Base-by-base conservation (phyloP, 73 alveolate genomes). In the Paramecium primaurelia region DNA sequence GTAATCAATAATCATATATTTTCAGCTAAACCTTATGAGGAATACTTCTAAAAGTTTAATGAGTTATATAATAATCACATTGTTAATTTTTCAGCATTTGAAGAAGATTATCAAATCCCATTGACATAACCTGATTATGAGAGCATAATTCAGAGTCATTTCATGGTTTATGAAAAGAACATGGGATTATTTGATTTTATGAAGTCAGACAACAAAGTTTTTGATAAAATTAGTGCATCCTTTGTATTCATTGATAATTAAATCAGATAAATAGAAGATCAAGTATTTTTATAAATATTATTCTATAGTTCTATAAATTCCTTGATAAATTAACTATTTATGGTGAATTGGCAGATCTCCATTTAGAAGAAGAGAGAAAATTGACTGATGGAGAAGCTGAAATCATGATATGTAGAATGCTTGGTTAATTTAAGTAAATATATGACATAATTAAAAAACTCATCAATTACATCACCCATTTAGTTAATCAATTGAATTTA, bases 361-460 rank as follows among this genome's bases (percentile, higher is more conserved):
- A 92, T 69, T 95, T 93, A 64, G 95, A 94, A 16, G 96, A 93
- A 28, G 96, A 86, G n/a, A 95, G 92, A 47, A 93, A 95, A 28
- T 58, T 58, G 16, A 44, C 58, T 11, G 95, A 93, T 68, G 99
- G 99, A 0, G 98, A 96, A 34, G 69, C 90, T 5, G 97, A 95
- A 86, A 71, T 96, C 36, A 89, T 95, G 94, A 75, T 96, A 58
- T 59, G 95, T 14, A 71, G 97, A 40, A 96, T 95, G 97, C 92
- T 96, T 58, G 94, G 95, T 6, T 92, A 95, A 49, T 94, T 92
- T 44, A 92, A 87, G 59, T 95, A 95, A 45, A 92, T 95, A 68
- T 96, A 87, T 59, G 99, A 96, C 47, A 93, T 92, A 34, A 91
- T 95, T 68, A 94, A 93, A 85, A 94, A 84, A 87, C 85, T 96